Conservation (phyloP, 1,284 basidiomycete genomes). For the Cryptococcus sp. region DNA sequence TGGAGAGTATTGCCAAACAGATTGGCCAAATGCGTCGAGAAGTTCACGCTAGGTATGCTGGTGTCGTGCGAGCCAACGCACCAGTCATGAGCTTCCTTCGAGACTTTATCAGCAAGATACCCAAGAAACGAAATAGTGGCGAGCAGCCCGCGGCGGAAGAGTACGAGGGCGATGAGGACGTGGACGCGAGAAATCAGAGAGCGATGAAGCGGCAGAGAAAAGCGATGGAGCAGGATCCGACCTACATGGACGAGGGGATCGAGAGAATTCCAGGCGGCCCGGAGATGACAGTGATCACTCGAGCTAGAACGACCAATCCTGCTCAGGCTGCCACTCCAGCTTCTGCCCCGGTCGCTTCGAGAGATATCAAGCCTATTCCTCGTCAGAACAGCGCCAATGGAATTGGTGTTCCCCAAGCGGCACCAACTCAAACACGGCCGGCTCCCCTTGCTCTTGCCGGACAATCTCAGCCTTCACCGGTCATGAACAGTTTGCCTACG, state of each 20-base stretch:
- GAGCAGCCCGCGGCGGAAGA: constrained; percentile 35
- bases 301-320: not conserved
- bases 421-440: not conserved
- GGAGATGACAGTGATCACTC: constrained; percentile 2
- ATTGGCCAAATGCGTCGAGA: constrained; percentile 36
- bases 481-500: constrained; percentile 3
- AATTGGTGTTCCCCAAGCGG: not conserved
- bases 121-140: constrained; percentile 19
- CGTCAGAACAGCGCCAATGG: not conserved
- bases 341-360: too few species aligned
- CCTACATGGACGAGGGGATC: constrained; percentile 17
- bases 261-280: constrained; percentile 6
- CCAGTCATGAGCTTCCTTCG: constrained; percentile 17
- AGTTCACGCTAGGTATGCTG: constrained; percentile 22
- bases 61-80: constrained; percentile 35
- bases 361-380: too few species aligned
- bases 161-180: constrained; percentile 30
- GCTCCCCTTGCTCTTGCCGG: not conserved
- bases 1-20: constrained; percentile 27
- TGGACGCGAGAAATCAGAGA: constrained; percentile 16
- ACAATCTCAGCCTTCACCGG: not conserved
- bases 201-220: constrained; percentile 27
- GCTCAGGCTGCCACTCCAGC: constrained; percentile 1
- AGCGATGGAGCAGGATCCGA: constrained; percentile 28
- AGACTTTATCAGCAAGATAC: constrained; percentile 23